Conservation (phyloP, 2,329 filamentous ascomycete genomes). For the Pseudocercospora musae region DNA sequence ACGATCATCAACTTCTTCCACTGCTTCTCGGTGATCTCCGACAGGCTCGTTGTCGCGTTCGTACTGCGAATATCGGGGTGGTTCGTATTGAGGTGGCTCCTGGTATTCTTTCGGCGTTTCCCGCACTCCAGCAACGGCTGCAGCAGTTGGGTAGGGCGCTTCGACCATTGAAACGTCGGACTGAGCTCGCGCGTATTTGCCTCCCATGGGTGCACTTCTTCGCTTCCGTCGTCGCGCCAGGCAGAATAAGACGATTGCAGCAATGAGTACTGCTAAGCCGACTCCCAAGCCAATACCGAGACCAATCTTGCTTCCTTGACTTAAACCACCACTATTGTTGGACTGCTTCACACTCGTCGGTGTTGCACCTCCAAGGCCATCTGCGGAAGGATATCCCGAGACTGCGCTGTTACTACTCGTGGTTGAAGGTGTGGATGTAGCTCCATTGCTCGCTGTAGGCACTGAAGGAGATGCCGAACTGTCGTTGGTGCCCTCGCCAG, state of each 20-base stretch:
- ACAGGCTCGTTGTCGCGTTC: not conserved
- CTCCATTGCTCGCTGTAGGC: not conserved
- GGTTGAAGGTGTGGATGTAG: not conserved
- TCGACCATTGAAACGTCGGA: constrained; percentile 22
- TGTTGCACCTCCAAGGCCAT: not conserved
- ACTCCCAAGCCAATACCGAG: constrained; percentile 21
- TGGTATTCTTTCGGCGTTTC: not conserved
- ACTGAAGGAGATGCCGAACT: too few relatives aligned
- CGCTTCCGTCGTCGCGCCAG: constrained; percentile 11
- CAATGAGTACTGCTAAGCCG: constrained; percentile 13
- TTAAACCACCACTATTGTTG: constrained; percentile 4
- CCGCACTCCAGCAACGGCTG: not conserved
- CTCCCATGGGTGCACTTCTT: not conserved
- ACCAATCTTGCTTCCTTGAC: constrained; percentile 16
- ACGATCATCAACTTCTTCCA: not conserved
- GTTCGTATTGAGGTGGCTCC: not conserved
- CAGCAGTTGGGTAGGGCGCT: constrained; percentile 6
- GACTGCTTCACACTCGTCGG: not conserved
- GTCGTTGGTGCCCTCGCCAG: not conserved
- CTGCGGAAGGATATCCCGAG: not conserved
- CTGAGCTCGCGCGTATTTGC: constrained; percentile 14
- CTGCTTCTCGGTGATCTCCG: not conserved
- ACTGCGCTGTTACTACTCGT: not conserved
- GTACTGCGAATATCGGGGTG: not conserved
- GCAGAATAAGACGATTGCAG: constrained; percentile 10